Evolutionary conservation across 176 grass and related monocot species (phyloP).

Genomic region (Bolboschoenus planiculmis): DNA sequence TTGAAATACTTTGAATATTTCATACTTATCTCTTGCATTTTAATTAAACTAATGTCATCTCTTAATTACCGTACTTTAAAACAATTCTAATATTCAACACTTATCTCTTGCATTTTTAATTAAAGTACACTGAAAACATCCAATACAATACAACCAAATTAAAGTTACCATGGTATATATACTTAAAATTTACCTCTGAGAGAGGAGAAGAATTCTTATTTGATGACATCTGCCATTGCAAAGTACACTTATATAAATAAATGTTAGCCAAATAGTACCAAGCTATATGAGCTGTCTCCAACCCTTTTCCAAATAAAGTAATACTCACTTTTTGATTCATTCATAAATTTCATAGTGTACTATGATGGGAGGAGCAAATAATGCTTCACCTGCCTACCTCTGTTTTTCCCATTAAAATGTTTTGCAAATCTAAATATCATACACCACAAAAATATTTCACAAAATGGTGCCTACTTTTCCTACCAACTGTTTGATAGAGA

Average conservation of each 20-base stretch:
- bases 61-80: no score
- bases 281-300: slow-evolving; percentile 15
- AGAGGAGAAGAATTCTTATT: neutral
- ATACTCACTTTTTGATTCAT: neutral
- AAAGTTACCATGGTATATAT: neutral
- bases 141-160: no score
- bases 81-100: no score
- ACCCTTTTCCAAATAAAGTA: slow-evolving; percentile 16
- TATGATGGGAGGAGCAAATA: neutral
- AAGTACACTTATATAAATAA: slow-evolving; percentile 15
- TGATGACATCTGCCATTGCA: neutral
- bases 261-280: slow-evolving; percentile 11
- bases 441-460: neutral
- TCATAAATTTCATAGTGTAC: slow-evolving; percentile 1
- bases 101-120: no score
- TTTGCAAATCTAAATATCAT: neutral
- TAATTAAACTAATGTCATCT: no score
- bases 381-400: neutral
- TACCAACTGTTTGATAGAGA: neutral
- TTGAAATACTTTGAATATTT: no score
- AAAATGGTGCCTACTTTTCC: neutral
- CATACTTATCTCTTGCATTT: no score
- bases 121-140: no score
- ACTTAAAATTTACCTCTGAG: neutral
- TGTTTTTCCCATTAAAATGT: neutral